These are phyloP conservation scores for Fusarium irregulare DNA, from an alignment of 2,329 filamentous ascomycete genomes.

Conservation along the genomic window DNA sequence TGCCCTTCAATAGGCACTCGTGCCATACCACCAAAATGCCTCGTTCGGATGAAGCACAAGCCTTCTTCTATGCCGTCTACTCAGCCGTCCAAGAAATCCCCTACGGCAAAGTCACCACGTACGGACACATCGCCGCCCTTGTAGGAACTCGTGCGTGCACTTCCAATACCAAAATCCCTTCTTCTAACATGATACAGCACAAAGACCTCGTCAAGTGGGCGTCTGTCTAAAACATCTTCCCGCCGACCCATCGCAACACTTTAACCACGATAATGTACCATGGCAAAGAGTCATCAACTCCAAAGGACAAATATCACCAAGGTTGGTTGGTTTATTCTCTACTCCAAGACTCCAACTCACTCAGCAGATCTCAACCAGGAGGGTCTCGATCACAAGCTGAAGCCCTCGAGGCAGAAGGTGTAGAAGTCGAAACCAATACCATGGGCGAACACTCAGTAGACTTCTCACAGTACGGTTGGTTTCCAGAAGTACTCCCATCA, in stretches of 20 bases:
- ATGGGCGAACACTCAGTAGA: conserved; percentile 65
- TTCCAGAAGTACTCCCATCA: conserved; percentile 63
- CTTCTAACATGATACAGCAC: conserved; percentile 58
- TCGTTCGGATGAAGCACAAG: conserved; percentile 77
- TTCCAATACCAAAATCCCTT: conserved; percentile 10
- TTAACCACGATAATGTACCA: conserved; percentile 83
- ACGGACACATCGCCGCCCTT: conserved; percentile 81
- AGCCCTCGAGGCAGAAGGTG: conserved; percentile 63
- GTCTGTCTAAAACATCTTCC: conserved; percentile 90
- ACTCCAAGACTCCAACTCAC: neutral
- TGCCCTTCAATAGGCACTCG: too few relatives aligned
- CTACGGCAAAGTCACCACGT: conserved; percentile 83
- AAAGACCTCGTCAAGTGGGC: conserved; percentile 85
- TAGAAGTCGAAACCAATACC: conserved; percentile 60
- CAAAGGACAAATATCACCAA: conserved; percentile 85
- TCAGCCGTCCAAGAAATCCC: conserved; percentile 88
- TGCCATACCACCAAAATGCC: conserved; percentile 61
- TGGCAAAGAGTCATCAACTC: conserved; percentile 95
- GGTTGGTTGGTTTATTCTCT: conserved; percentile 60
- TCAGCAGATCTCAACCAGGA: conserved; percentile 59
- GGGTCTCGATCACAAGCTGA: conserved; percentile 63
- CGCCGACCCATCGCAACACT: conserved; percentile 61
- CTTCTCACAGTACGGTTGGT: conserved; percentile 66
- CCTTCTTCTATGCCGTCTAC: conserved; percentile 84
- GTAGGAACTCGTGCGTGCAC: conserved; percentile 74